Conservation (phyloP, 2,329 filamentous ascomycete genomes). For the Ophiostoma pallidulum region DNA sequence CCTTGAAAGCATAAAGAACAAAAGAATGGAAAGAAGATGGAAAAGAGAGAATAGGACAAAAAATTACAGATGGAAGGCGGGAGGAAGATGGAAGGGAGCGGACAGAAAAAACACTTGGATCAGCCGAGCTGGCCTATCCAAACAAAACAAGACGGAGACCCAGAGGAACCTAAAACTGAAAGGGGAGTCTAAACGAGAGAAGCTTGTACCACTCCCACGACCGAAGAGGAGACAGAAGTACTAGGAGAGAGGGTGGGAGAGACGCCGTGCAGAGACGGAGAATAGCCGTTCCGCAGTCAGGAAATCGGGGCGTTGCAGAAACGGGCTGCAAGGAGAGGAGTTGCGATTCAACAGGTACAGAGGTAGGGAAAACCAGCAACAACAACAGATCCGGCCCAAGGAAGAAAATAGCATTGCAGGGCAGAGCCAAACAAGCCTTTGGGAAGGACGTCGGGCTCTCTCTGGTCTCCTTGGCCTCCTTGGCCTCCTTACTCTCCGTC, state of each 20-base stretch:
- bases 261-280: too few species aligned
- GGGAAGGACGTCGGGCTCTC: neutral
- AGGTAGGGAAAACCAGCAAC: neutral
- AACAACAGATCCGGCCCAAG: neutral
- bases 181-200: too few species aligned
- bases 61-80: neutral
- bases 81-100: neutral
- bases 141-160: too few species aligned
- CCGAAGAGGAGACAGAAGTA: too few species aligned
- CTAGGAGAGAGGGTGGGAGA: too few species aligned
- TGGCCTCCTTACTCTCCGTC: neutral
- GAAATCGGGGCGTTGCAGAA: conserved; percentile 10
- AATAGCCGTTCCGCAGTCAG: neutral
- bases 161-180: too few species aligned
- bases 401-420: too few species aligned
- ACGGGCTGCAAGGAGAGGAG: neutral
- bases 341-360: neutral
- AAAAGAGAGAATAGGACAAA: neutral
- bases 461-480: neutral
- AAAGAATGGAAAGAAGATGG: neutral
- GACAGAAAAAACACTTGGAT: too few species aligned
- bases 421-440: too few species aligned
- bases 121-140: neutral
- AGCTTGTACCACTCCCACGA: too few species aligned
- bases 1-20: too few species aligned